phyloP scores from a whole-genome alignment of 163 green algal species.

The Smithsoniella earleae region DNA sequence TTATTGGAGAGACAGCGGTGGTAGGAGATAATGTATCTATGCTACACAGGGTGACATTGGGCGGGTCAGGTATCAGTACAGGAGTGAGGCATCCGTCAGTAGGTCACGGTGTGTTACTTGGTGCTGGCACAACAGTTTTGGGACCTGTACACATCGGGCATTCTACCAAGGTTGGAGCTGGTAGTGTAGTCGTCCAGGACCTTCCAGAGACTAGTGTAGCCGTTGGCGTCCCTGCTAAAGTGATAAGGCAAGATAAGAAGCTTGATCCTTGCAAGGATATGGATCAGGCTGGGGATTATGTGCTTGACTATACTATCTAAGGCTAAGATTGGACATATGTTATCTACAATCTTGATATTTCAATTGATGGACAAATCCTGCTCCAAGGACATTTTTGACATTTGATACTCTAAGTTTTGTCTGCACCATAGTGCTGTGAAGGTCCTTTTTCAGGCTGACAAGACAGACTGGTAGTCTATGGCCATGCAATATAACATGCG shows the following conservation, averaged over 20 bases:
- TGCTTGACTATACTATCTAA: constrained; percentile 75
- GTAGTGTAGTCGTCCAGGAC: constrained; percentile 76
- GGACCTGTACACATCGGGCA: constrained; percentile 73
- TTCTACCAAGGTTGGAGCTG: constrained; percentile 79
- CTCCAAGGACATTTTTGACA: too few species aligned
- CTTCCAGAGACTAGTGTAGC: constrained; percentile 72
- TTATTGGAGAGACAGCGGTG: constrained; percentile 92
- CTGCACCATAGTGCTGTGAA: too few species aligned
- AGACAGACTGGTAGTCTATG: too few species aligned
- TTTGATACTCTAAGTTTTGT: too few species aligned
- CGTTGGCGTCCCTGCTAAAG: constrained; percentile 73
- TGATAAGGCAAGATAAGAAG: constrained; percentile 62
- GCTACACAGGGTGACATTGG: constrained; percentile 91
- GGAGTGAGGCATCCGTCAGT: constrained; percentile 74
- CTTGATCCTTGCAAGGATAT: constrained; percentile 65
- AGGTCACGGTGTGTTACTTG: constrained; percentile 84
- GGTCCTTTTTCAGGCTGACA: too few species aligned
- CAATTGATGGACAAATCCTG: too few species aligned
- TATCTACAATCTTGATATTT: too few species aligned
- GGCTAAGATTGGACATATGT: too few species aligned
- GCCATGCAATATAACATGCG: too few species aligned
- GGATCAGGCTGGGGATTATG: constrained; percentile 74
- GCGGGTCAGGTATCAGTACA: constrained; percentile 73
- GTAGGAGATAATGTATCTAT: constrained; percentile 93
- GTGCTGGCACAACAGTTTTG: constrained; percentile 81